Percentiles rank a stretch among this genome's conserved stretches.
Evolutionary conservation across 176 grass and related monocot species (phyloP).

Genomic region (Oryza rufipogon): DNA sequence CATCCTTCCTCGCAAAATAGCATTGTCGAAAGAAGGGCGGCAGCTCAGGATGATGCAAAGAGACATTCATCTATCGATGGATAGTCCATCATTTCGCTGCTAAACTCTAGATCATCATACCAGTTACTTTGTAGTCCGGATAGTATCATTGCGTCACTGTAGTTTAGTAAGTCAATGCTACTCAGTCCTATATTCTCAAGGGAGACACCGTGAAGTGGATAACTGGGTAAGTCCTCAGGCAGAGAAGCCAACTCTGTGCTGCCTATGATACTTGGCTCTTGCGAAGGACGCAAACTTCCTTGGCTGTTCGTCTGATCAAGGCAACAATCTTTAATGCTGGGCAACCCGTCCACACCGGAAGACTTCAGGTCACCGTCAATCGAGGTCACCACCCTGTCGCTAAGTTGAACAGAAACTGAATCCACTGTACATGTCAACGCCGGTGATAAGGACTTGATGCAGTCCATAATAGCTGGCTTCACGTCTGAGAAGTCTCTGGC

Average conservation of each 20-base stretch:
- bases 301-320: constrained; percentile 49
- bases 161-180: constrained; percentile 73
- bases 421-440: constrained; percentile 66
- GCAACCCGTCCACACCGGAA: constrained; percentile 49
- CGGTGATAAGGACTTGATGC: constrained; percentile 65
- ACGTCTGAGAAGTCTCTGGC: constrained; percentile 55
- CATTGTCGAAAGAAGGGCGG: constrained; percentile 34
- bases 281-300: constrained; percentile 31
- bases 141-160: constrained; percentile 48
- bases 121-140: constrained; percentile 73
- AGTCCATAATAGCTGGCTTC: constrained; percentile 61
- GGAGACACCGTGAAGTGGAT: constrained; percentile 70
- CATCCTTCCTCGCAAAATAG: constrained; percentile 39
- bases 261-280: constrained; percentile 49
- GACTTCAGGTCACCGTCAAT: constrained; percentile 48
- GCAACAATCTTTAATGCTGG: constrained; percentile 55
- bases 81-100: constrained; percentile 55
- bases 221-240: constrained; percentile 58
- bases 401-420: constrained; percentile 66
- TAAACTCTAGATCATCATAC: constrained; percentile 67
- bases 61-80: constrained; percentile 74
- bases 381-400: constrained; percentile 46
- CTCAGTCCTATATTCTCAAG: constrained; percentile 74
- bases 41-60: constrained; percentile 57
- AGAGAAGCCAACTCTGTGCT: constrained; percentile 57